Base-by-base conservation (phyloP, 2,329 filamentous ascomycete species). In the Talaromyces amestolkiae region DNA sequence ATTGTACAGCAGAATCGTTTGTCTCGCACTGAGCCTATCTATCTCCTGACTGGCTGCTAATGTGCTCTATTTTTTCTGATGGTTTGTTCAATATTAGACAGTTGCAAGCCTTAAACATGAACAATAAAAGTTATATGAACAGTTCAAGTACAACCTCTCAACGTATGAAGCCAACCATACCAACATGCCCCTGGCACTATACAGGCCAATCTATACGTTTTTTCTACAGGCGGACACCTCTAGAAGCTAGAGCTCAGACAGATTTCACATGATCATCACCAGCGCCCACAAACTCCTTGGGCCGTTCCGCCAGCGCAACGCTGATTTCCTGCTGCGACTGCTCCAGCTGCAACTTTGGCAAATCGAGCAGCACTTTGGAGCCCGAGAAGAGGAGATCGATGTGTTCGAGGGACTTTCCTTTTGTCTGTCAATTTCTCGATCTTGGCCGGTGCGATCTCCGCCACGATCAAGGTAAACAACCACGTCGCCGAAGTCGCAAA, bases 1-100 rank as follows among this genome's bases (percentile, higher is more conserved):
- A 63, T 58, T 63, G 61, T 63, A 63, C 61, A 63, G 61, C 51
- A 58, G 61, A 58, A 56, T 63, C 61, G 49, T 63, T 56, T 63
- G 31, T 37, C 53, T 56, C 33, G 53, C 53, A 22, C 5, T 17
- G 33, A 39, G 33, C 53, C 31, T 56, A 56, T 56, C 11, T 31
- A 31, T 54, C 17, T 35, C 33, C 24, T 53, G 33, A 13, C 15
- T 37, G 31, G 33, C 37, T 37, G n/a, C 37, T 56, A 37, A n/a
- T 37, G 19, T 56, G 53, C 33, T 56, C n/a, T 56, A 22, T 39
- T 33, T 35, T 54, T 22, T 56, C 53, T 24, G 53, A 56, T 56
- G 33, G 53, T 24, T 22, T 39, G 33, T 39, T 56, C 33, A 24
- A 56, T 56, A 37, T 22, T 39, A 56, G 53, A 56, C n/a, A 37